These are phyloP conservation scores for Pichia sp. DNA, from an alignment of 1,139 yeast species.

Conservation along the genomic window DNA sequence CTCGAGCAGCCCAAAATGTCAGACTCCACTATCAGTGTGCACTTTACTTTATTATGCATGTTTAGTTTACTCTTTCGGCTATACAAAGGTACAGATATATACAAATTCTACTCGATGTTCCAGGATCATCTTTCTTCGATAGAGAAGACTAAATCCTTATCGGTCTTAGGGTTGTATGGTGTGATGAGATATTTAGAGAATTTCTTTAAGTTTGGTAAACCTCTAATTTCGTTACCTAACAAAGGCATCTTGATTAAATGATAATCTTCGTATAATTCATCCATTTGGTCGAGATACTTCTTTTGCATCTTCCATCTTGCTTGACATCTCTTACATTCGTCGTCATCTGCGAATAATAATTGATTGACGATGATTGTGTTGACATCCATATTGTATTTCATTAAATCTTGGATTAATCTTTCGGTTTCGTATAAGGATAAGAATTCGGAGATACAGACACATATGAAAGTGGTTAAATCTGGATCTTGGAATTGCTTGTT, in stretches of 20 bases:
- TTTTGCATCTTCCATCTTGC: slow-evolving; percentile 96
- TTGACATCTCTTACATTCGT: slow-evolving; percentile 82
- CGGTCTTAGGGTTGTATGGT: slow-evolving; percentile 67
- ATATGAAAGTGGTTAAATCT: slow-evolving; percentile 91
- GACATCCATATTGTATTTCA: slow-evolving; percentile 93
- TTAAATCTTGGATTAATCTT: slow-evolving; percentile 93
- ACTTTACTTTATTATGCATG: neutral
- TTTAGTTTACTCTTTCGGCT: too few relatives aligned
- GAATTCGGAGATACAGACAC: slow-evolving; percentile 97
- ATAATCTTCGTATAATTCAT: slow-evolving; percentile 86
- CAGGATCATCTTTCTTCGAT: slow-evolving; percentile 48
- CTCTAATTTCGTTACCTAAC: slow-evolving; percentile 92
- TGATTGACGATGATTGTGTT: slow-evolving; percentile 96
- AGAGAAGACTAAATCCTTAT: slow-evolving; percentile 60
- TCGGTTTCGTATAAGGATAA: slow-evolving; percentile 95
- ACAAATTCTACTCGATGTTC: neutral
- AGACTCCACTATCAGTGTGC: too few relatives aligned
- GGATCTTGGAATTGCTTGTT: slow-evolving; percentile 96
- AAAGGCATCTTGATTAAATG: slow-evolving; percentile 94
- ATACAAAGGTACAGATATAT: too few relatives aligned
- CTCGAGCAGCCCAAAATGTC: too few relatives aligned
- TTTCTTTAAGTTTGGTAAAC: slow-evolving; percentile 76
- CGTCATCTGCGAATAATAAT: slow-evolving; percentile 78
- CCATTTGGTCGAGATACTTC: slow-evolving; percentile 92
- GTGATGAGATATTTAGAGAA: slow-evolving; percentile 68